Evolutionary conservation across 2,329 filamentous ascomycete species (phyloP).

Genomic region (Elsinoe australis): DNA sequence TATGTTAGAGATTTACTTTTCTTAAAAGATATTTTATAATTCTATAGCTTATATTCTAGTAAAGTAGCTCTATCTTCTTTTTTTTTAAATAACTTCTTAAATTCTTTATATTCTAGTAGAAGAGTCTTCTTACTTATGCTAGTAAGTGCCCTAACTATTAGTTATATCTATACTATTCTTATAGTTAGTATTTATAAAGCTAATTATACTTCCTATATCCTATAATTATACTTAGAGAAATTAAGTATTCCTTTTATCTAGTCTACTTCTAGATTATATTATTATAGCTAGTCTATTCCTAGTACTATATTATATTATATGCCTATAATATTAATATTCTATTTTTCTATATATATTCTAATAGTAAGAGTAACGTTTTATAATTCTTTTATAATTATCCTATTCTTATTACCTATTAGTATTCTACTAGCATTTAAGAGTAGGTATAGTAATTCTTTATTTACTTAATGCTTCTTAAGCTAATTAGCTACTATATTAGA

Average conservation of each 20-base stretch:
- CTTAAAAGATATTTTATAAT: neutral
- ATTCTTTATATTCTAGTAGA: slow-evolving; percentile 2
- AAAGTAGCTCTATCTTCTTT: neutral
- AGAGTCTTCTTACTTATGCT: neutral
- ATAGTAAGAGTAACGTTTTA: neutral
- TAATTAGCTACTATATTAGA: neutral
- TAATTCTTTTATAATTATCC: slow-evolving; percentile 4
- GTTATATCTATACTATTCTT: neutral
- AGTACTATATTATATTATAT: slow-evolving; percentile 1
- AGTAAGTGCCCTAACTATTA: neutral
- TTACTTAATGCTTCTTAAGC: neutral
- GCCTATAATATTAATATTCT: neutral
- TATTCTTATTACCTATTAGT: slow-evolving; percentile 1
- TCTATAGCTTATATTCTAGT: neutral
- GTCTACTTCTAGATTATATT: slow-evolving; percentile 1
- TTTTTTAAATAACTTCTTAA: neutral
- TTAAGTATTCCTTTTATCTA: neutral
- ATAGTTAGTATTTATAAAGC: neutral
- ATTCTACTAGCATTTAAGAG: neutral
- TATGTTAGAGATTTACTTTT: slow-evolving; percentile 6
- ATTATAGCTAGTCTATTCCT: neutral
- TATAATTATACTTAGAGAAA: neutral
- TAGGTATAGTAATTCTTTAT: neutral
- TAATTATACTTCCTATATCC: neutral
- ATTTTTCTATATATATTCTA: neutral